A percentile compares a stretch with the other conserved stretches of the same genome.
These are phyloP conservation scores for Centrapalus pauciflorus DNA, from an alignment of 129 eudicot species.

Conservation along the genomic window DNA sequence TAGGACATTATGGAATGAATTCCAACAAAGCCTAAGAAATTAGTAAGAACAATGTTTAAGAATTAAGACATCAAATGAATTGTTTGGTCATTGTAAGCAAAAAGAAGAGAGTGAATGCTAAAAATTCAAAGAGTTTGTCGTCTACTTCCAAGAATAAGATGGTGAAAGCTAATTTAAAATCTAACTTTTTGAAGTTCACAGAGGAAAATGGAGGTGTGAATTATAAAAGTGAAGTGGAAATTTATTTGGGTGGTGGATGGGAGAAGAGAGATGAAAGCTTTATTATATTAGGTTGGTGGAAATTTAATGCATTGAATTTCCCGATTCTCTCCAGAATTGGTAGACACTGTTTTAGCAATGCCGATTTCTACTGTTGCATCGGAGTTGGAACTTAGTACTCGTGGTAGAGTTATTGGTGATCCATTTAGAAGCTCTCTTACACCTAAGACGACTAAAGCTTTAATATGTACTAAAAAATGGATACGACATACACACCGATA, in stretches of 20 bases:
- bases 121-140: neutral
- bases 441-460: too few relatives aligned
- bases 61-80: neutral
- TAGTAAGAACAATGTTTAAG: neutral
- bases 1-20: neutral
- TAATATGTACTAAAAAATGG: constrained; percentile 8
- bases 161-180: too few relatives aligned
- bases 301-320: neutral
- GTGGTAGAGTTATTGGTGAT: constrained; percentile 10
- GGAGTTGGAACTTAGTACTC: constrained; percentile 15
- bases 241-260: neutral
- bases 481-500: neutral
- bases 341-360: constrained; percentile 12
- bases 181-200: neutral
- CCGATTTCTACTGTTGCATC: constrained; percentile 20
- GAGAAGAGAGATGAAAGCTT: neutral
- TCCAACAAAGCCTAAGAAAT: neutral
- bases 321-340: constrained; percentile 8
- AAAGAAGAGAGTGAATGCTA: neutral
- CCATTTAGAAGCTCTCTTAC: too few relatives aligned
- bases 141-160: too few relatives aligned
- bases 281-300: constrained; percentile 22
- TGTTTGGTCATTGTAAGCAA: neutral
- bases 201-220: neutral
- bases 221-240: neutral